Evolutionary conservation across 352 stramenopile species (phyloP).

Genomic region (Globisporangium takayamanum): DNA sequence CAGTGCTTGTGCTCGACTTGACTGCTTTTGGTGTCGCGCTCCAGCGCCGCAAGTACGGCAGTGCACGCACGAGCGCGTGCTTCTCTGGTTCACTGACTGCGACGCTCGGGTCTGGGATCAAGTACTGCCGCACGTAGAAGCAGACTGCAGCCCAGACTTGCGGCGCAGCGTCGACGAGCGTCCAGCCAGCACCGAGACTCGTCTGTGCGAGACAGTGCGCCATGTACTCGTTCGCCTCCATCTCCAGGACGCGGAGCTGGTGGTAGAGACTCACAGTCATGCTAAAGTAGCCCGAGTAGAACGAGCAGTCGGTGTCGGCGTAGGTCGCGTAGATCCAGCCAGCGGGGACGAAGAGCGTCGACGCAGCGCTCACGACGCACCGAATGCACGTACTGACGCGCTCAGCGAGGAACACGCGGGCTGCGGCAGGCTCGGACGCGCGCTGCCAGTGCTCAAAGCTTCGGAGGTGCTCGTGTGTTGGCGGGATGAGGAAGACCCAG

Average conservation of each 20-base stretch:
- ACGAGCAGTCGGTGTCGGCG: conserved; percentile 34
- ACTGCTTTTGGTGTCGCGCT: conserved; percentile 29
- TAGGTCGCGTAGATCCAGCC: conserved; percentile 75
- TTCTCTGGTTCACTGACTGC: conserved; percentile 40
- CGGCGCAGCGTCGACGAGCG: conserved; percentile 26
- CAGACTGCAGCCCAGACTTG: conserved; percentile 55
- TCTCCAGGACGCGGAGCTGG: conserved; percentile 41
- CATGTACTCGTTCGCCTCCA: conserved; percentile 30
- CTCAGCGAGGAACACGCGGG: conserved; percentile 54
- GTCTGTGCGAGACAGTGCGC: conserved; percentile 24
- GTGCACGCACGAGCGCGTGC: conserved; percentile 33
- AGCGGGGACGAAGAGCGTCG: conserved; percentile 51
- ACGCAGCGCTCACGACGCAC: conserved; percentile 36
- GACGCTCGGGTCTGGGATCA: conserved; percentile 26
- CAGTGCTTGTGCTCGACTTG: conserved; percentile 25
- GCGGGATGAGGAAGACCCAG: conserved; percentile 63
- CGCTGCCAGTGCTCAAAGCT: conserved; percentile 55
- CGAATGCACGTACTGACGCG: conserved; percentile 72
- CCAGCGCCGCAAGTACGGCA: conserved; percentile 55
- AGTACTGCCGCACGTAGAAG: conserved; percentile 52
- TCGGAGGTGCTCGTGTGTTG: conserved; percentile 34
- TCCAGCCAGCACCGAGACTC: conserved; percentile 29
- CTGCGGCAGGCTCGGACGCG: conserved; percentile 21
- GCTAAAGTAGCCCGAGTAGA: conserved; percentile 55
- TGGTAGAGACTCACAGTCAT: conserved; percentile 41